Conservation (phyloP, 1,139 yeast species). For the Hanseniaspora gamundiae region DNA sequence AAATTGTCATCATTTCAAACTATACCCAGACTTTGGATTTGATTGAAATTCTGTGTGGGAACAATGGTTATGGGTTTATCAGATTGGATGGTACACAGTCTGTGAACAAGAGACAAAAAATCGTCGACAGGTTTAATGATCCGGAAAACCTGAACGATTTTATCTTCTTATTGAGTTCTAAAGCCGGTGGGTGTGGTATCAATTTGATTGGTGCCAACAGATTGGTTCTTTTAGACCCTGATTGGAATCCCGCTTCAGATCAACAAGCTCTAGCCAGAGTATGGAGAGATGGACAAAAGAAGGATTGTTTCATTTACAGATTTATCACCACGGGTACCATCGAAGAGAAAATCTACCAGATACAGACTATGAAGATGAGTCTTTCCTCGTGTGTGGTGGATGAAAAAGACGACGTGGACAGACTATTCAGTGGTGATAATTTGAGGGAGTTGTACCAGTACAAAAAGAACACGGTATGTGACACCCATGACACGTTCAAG, state of each 20-base stretch:
- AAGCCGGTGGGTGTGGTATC: slow-evolving; percentile 99
- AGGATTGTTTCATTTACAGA: slow-evolving; percentile 88
- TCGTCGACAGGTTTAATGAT: slow-evolving; percentile 83
- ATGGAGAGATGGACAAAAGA: slow-evolving; percentile 98
- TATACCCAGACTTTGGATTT: slow-evolving; percentile 82
- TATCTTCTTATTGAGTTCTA: slow-evolving; percentile 77
- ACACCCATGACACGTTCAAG: slow-evolving; percentile 85
- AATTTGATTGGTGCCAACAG: slow-evolving; percentile 94
- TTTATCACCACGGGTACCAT: slow-evolving; percentile 91
- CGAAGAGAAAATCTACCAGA: slow-evolving; percentile 90
- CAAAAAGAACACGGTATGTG: slow-evolving; percentile 59
- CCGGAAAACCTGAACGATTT: slow-evolving; percentile 75
- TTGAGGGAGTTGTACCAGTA: slow-evolving; percentile 65
- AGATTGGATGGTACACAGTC: slow-evolving; percentile 89
- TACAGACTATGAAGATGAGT: slow-evolving; percentile 93
- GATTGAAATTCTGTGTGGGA: slow-evolving; percentile 75
- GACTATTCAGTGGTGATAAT: slow-evolving; percentile 76
- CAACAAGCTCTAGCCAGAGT: slow-evolving; percentile 97
- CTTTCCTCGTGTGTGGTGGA: slow-evolving; percentile 94
- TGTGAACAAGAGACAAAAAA: slow-evolving; percentile 82
- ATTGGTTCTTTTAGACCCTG: slow-evolving; percentile 81
- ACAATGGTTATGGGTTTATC: slow-evolving; percentile 60
- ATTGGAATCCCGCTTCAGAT: slow-evolving; percentile 98
- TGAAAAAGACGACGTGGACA: slow-evolving; percentile 88
- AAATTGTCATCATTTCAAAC: slow-evolving; percentile 82